Evolutionary conservation across 1,139 yeast genomes (phyloP), one percentile per base, ranked within the genome.

Genomic region (Suhomyces bolitotheri): DNA sequence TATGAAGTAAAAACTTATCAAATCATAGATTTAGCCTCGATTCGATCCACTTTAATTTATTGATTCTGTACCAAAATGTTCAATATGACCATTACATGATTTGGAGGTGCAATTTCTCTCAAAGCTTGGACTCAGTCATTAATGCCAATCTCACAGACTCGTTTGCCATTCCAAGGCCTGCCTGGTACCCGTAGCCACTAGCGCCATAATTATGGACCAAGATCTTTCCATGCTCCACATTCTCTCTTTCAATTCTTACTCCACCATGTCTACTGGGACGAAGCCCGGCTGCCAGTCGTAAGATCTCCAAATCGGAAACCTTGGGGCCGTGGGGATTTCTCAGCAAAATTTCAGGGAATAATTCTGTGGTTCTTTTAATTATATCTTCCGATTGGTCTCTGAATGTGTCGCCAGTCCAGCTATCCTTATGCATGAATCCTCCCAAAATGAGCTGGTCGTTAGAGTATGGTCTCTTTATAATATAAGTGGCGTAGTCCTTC

Each of bases 221-320:
- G 1, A 63, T 39, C 22, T 46, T 51, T 2, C 54, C 60, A 31
- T 65, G 63, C 10, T 50, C 62, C 10, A 66, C 47, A 2, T 38
- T 41, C 45, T 78, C 80, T 26, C 57, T 55, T 51, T 80, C 88
- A 29, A 83, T 73, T 39, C 89, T 67, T 2, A 69, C 76, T 4
- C 90, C 90, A 10, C 86, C 88, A 30, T 73, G 65, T 55, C 90
- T 73, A 29, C 80, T 67, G 4, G 92, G 92, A 46, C 92, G 70
- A 31, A 81, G 64, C 0, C 89, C 92, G 5, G 86, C 77, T 0
- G 75, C 82, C 22, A 75, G 81, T 36, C 83, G 66, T 4, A 81
- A 36, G 26, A 83, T 64, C 40, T 75, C 73, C 25, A 75, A 54
- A 19, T 60, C 60, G 9, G 56, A 57, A n/a, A 49, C 30, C 3